Percentiles rank a stretch among this genome's conserved stretches.
phyloP scores from a whole-genome alignment of 2,329 filamentous ascomycete species.

The Byssochlamys sp. region DNA sequence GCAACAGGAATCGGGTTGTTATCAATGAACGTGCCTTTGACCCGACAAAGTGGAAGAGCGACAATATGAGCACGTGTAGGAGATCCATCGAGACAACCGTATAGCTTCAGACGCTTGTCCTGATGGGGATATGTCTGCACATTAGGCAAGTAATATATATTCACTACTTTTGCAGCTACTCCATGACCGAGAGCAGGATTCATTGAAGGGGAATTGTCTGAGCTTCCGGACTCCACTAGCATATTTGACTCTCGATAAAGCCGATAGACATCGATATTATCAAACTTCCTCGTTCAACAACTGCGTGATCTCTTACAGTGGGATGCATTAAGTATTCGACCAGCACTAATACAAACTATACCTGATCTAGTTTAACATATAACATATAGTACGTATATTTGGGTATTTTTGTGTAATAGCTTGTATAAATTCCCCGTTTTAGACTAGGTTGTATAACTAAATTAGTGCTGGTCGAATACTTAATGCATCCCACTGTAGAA shows the following conservation, averaged over 20 bases:
- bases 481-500: not conserved
- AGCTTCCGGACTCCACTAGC: not conserved
- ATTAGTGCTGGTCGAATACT: too few species aligned
- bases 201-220: not conserved
- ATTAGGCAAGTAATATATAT: not conserved
- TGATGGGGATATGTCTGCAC: not conserved
- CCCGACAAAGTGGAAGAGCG: not conserved
- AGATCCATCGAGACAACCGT: not conserved
- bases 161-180: not conserved
- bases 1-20: not conserved
- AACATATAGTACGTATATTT: too few species aligned
- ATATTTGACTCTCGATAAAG: not conserved
- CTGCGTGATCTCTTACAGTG: not conserved
- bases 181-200: not conserved
- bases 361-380: too few species aligned
- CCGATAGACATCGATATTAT: not conserved
- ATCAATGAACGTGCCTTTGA: not conserved
- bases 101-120: not conserved
- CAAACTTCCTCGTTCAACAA: not conserved
- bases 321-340: too few species aligned
- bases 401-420: too few species aligned
- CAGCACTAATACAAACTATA: too few species aligned
- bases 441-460: too few species aligned
- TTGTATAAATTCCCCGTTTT: too few species aligned
- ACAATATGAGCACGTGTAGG: not conserved